Conservation (phyloP, 169 alveolate species). For the Eimeria mitis region DNA sequence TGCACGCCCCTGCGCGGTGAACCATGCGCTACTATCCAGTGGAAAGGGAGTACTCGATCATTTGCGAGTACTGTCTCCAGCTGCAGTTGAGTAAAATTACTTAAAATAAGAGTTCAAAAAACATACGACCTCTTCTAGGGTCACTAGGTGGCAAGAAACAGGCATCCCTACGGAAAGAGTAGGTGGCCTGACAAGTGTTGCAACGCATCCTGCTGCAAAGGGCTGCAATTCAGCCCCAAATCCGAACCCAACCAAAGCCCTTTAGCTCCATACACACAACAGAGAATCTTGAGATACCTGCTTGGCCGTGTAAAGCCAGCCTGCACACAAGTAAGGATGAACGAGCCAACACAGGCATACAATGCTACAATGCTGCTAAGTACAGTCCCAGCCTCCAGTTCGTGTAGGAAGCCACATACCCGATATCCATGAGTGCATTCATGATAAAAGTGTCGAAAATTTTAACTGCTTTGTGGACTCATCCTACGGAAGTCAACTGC, state of each 20-base stretch:
- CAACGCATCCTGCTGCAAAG: no score
- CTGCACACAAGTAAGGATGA: background rate
- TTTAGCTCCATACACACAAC: background rate
- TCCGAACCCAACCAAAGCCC: background rate
- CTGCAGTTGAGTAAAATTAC: no score
- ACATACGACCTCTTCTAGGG: no score
- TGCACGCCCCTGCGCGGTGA: no score
- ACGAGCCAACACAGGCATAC: background rate
- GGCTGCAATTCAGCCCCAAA: background rate
- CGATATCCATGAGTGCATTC: background rate
- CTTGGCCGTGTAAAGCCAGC: background rate
- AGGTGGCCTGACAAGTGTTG: no score
- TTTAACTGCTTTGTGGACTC: background rate
- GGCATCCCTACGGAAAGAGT: no score
- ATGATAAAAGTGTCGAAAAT: background rate
- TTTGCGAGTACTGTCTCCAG: no score
- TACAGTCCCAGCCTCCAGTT: background rate
- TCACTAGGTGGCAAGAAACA: background rate
- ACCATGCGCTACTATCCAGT: no score
- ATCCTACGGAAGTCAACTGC: background rate
- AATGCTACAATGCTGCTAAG: no score
- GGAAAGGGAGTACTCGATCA: no score
- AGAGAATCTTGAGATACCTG: background rate
- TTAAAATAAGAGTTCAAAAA: no score
- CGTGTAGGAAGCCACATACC: background rate